These are phyloP conservation scores for Fusarium nisikadoi DNA, from an alignment of 2,329 filamentous ascomycete species.

Conservation along the genomic window DNA sequence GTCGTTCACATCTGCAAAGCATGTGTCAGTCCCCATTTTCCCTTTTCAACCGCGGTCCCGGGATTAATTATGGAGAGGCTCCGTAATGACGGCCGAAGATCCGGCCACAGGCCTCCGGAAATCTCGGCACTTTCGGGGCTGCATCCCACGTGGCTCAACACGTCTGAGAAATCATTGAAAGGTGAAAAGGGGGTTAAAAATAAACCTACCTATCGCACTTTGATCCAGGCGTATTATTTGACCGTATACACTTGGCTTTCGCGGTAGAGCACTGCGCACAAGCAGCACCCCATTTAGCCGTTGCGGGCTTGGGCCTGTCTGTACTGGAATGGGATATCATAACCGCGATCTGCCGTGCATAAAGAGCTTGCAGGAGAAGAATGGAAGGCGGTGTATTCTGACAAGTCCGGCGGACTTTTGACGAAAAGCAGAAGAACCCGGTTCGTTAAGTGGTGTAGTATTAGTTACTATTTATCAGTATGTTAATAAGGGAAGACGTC, in stretches of 20 bases:
- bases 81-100: conserved; percentile 15
- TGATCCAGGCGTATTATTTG: conserved; percentile 48
- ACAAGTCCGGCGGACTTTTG: conserved; percentile 45
- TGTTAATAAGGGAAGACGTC: conserved; percentile 3
- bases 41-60: background rate
- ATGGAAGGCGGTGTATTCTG: conserved; percentile 1
- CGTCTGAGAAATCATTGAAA: background rate
- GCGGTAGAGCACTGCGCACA: conserved; percentile 60
- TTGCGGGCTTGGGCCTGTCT: conserved; percentile 47
- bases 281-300: conserved; percentile 61
- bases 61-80: conserved; percentile 21
- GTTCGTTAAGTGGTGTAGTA: background rate
- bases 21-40: conserved; percentile 19
- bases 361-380: conserved; percentile 8
- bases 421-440: background rate
- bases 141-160: background rate
- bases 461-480: conserved; percentile 3
- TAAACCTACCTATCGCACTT: conserved; percentile 58
- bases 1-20: conserved; percentile 56
- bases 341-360: conserved; percentile 1
- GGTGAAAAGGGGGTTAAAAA: background rate
- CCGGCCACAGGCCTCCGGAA: conserved; percentile 21
- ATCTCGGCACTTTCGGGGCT: conserved; percentile 4
- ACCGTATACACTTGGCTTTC: conserved; percentile 62
- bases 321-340: conserved; percentile 21